Conservation (phyloP, 108 stramenopile species). For the Pseudonitzschia pungens region DNA sequence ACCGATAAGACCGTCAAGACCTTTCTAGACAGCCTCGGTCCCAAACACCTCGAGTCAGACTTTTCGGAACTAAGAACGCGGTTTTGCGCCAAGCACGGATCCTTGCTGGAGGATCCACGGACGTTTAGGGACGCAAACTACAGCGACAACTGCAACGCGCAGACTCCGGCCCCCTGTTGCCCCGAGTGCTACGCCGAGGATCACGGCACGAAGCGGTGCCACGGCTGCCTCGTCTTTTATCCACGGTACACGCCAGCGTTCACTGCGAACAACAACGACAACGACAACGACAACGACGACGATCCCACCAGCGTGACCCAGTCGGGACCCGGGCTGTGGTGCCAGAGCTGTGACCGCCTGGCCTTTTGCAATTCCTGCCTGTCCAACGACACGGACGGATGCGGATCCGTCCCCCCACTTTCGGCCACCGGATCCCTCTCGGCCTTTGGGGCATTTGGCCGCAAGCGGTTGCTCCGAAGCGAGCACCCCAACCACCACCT, state of each 20-base stretch:
- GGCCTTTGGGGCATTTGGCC: neutral
- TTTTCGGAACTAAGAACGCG: neutral
- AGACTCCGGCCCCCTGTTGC: no score
- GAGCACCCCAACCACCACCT: neutral
- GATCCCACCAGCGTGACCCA: neutral
- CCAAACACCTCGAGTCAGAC: neutral
- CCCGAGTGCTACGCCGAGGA: constrained; percentile 5
- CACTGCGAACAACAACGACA: neutral
- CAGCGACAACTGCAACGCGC: neutral
- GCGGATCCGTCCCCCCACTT: neutral
- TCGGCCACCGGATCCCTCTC: neutral
- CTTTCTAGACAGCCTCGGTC: neutral
- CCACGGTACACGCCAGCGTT: neutral
- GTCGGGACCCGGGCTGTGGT: constrained; percentile 2
- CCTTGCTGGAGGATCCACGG: neutral
- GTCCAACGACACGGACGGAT: neutral
- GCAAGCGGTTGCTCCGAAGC: neutral
- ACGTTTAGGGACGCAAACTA: neutral
- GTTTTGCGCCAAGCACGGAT: constrained; percentile 5
- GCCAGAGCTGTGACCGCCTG: constrained; percentile 4
- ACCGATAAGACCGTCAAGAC: constrained; percentile 2
- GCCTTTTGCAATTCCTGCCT: constrained; percentile 9
- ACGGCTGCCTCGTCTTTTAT: constrained; percentile 8
- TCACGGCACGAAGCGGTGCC: neutral
- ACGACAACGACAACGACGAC: neutral